These are phyloP conservation scores for Backusella australiensis DNA, from an alignment of 192 early-diverging fungal genomes.

Conservation along the genomic window DNA sequence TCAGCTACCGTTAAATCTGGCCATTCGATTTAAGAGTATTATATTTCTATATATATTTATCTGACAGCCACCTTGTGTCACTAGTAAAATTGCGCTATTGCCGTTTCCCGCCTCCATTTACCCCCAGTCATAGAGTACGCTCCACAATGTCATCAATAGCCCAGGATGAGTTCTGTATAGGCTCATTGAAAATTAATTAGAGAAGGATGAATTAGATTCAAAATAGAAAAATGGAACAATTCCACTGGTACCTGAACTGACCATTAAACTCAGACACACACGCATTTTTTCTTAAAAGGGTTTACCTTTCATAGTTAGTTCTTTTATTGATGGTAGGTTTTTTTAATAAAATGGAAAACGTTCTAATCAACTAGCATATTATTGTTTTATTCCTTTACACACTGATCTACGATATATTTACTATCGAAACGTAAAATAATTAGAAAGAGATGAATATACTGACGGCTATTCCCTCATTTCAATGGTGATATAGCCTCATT, in stretches of 20 bases:
- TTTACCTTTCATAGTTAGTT: neutral
- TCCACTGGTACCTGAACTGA: neutral
- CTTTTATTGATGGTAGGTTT: neutral
- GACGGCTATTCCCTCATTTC: no score
- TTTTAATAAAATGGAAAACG: neutral
- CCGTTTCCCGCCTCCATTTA: neutral
- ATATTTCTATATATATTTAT: neutral
- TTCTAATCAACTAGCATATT: neutral
- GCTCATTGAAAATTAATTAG: neutral
- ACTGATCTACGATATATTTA: neutral
- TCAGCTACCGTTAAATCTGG: neutral
- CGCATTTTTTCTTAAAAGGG: neutral
- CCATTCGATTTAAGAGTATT: neutral
- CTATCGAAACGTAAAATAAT: neutral
- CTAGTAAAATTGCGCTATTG: neutral
- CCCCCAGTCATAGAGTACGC: no score
- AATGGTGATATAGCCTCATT: no score
- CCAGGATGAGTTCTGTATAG: no score
- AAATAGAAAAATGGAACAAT: neutral
- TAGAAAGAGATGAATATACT: no score
- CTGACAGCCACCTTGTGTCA: neutral
- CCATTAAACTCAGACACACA: neutral
- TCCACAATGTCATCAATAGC: no score
- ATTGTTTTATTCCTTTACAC: neutral
- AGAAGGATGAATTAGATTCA: neutral